Evolutionary conservation across 805 yeast species (phyloP), one percentile per base, ranked within the genome.

Genomic region (Hanseniaspora meyeri): DNA sequence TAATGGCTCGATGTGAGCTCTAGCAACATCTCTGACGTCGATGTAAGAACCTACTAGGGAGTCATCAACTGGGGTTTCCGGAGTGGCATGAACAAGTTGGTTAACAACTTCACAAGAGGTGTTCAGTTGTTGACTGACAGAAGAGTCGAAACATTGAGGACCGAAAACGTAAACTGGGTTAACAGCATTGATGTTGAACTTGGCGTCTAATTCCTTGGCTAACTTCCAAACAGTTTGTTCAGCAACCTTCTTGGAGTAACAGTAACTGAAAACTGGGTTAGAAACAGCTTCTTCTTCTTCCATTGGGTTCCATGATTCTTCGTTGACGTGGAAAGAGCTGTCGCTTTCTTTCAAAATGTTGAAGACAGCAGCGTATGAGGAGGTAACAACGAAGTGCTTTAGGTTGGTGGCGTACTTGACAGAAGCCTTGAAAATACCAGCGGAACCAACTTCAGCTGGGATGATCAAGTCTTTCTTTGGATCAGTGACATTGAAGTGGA

Each of bases 21-120:
- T 64, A 8, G 86, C 84, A 42, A 78, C 83, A 63, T 82, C 86
- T 62, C 85, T 73, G 7, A 81, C 85, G 64, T 81, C 85, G 39
- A 77, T 71, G 49, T 64, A 72, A 16, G 49, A 64, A 60, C 63
- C 61, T 67, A 62, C 31, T 63, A 68, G 42, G 9, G 49, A 45
- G 5, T 64, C 56, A 60, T 66, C 67, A 60, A 72, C 60, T 43
- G 59, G 57, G 11, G 64, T 63, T 47, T 65, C 61, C 62, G 62
- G 59, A 3, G 63, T 59, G 61, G 66, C 57, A 61, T 72, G 62
- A 62, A 68, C 43, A 55, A 67, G 51, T 16, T 51, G 57, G 66
- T 71, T 70, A 43, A 72, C 58, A 9, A 61, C 51, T 52, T 64
- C 68, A 61, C 68, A 66, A 10, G 77, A 74, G 3, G 71, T 65